These are phyloP conservation scores for Salmacisia buchloeana DNA, from an alignment of 1,284 basidiomycete species.

Conservation along the genomic window DNA sequence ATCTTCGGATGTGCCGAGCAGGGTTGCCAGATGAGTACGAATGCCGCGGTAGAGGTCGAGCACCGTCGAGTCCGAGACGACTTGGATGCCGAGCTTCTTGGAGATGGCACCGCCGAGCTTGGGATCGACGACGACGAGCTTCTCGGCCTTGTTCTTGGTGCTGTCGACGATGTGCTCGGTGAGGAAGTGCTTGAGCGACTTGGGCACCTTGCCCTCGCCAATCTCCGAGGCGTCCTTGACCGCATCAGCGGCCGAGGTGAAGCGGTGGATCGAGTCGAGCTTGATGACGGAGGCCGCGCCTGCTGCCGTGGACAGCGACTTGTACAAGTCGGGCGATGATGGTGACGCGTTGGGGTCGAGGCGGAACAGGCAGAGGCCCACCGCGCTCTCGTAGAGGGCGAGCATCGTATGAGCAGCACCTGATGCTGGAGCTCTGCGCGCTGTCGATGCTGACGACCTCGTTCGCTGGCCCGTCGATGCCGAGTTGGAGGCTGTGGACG, in stretches of 20 bases:
- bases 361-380: conserved; percentile 8
- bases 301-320: conserved; percentile 87
- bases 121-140: conserved; percentile 79
- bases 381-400: conserved; percentile 6
- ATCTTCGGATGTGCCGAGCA: conserved; percentile 56
- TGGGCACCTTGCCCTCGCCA: conserved; percentile 86
- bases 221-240: conserved; percentile 95
- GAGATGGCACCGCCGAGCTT: conserved; percentile 84
- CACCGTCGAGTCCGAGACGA: conserved; percentile 63
- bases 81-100: conserved; percentile 90
- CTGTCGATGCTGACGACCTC: not conserved
- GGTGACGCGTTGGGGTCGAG: conserved; percentile 18
- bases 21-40: conserved; percentile 74
- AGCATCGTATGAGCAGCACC: not conserved
- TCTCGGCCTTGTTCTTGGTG: conserved; percentile 69
- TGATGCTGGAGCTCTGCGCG: not conserved
- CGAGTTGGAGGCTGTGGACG: no score
- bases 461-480: not conserved
- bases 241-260: conserved; percentile 91
- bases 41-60: conserved; percentile 94
- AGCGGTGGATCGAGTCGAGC: conserved; percentile 89
- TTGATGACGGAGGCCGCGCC: conserved; percentile 75
- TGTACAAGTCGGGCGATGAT: conserved; percentile 63
- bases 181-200: conserved; percentile 87
- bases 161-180: conserved; percentile 70